A percentile compares a stretch with the other conserved stretches of the same genome.
Conservation (phyloP, 495 filamentous ascomycete species). For the Talaromyces adpressus region DNA sequence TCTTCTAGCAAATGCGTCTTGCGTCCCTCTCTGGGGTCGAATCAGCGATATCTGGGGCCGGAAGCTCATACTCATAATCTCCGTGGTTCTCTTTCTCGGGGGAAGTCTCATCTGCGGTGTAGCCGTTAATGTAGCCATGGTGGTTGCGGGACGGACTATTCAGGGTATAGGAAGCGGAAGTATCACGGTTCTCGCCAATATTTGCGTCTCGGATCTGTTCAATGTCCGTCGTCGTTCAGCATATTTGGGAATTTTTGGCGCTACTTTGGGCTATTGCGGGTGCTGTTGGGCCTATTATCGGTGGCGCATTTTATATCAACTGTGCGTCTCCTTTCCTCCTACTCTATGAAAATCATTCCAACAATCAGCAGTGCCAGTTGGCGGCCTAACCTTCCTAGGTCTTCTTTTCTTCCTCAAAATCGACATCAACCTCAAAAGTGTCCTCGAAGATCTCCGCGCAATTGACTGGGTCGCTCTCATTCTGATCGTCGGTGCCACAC, state of each 20-base stretch:
- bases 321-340: neutral
- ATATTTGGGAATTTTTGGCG: constrained; percentile 9
- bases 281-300: constrained; percentile 19
- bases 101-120: constrained; percentile 33
- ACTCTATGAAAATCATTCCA: constrained; percentile 3
- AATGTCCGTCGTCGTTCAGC: constrained; percentile 23
- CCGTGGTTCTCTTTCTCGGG: constrained; percentile 24
- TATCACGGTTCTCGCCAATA: constrained; percentile 20
- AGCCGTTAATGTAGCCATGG: constrained; percentile 23
- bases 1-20: constrained; percentile 38
- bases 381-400: constrained; percentile 57
- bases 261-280: neutral
- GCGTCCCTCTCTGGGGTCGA: constrained; percentile 39
- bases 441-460: constrained; percentile 61
- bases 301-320: constrained; percentile 45
- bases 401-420: constrained; percentile 67
- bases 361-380: constrained; percentile 52
- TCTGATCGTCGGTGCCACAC: constrained; percentile 63
- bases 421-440: constrained; percentile 64
- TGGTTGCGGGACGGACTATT: constrained; percentile 33
- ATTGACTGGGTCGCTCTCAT: constrained; percentile 72
- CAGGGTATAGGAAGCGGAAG: constrained; percentile 36
- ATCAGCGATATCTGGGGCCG: constrained; percentile 42
- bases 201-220: constrained; percentile 24
- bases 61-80: constrained; percentile 20